Conservation (phyloP, 2,329 filamentous ascomycete genomes). For the Fusarium paranaense region DNA sequence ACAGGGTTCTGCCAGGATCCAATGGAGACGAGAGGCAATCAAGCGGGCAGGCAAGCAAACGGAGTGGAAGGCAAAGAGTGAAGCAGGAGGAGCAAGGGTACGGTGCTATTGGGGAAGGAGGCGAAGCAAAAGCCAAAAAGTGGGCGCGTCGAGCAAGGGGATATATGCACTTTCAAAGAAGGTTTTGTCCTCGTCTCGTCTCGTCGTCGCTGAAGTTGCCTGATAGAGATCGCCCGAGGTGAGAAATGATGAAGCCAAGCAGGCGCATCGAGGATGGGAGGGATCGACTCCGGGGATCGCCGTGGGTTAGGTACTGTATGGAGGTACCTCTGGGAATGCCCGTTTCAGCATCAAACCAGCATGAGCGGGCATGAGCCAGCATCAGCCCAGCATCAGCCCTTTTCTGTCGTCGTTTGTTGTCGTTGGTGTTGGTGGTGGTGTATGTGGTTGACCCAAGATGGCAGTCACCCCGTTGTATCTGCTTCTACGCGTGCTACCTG, state of each 20-base stretch:
- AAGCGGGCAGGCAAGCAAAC: constrained; percentile 4
- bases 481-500: neutral
- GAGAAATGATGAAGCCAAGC: constrained; percentile 33
- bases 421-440: neutral
- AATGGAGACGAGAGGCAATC: neutral
- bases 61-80: neutral
- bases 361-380: constrained; percentile 1
- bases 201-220: neutral
- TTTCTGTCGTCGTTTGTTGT: constrained; percentile 4
- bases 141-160: constrained; percentile 1
- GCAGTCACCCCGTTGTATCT: neutral
- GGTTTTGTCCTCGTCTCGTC: constrained; percentile 1
- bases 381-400: constrained; percentile 1
- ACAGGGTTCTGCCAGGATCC: neutral
- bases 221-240: constrained; percentile 14
- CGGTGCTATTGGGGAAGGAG: neutral
- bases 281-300: constrained; percentile 26
- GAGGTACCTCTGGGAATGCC: neutral
- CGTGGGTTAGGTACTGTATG: constrained; percentile 17
- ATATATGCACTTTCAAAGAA: neutral
- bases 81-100: constrained; percentile 2
- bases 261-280: constrained; percentile 13
- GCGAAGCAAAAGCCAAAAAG: constrained; percentile 17
- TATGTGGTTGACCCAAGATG: constrained; percentile 2
- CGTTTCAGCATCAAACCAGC: constrained; percentile 19